Percentiles rank a stretch among this genome's conserved stretches.
phyloP scores from a whole-genome alignment of 768 basidiomycete genomes.

The Lactarius pseudohatsudake region DNA sequence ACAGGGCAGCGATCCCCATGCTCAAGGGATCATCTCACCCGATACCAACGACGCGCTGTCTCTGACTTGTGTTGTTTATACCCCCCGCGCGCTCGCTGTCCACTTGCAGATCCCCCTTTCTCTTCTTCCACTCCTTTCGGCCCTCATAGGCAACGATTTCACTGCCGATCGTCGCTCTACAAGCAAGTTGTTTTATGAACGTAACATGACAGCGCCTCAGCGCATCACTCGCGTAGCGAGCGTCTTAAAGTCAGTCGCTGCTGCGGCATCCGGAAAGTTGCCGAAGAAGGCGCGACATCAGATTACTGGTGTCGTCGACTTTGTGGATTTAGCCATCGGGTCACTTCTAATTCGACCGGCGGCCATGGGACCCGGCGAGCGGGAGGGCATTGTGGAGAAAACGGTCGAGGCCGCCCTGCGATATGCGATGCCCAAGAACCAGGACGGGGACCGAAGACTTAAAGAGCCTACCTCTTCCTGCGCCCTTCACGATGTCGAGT shows the following conservation, averaged over 20 bases:
- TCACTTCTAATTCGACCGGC: slow-evolving; percentile 53
- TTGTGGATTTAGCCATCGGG: slow-evolving; percentile 68
- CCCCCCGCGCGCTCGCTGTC: slow-evolving; percentile 57
- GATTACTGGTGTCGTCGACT: slow-evolving; percentile 71
- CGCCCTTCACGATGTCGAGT: slow-evolving; percentile 56
- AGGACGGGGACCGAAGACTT: slow-evolving; percentile 42
- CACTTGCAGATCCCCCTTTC: slow-evolving; percentile 67
- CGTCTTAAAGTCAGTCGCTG: slow-evolving; percentile 55
- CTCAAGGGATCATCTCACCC: slow-evolving; percentile 54
- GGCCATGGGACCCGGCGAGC: slow-evolving; percentile 59
- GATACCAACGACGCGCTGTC: slow-evolving; percentile 40
- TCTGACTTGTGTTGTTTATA: slow-evolving; percentile 59
- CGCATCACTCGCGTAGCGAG: slow-evolving; percentile 66
- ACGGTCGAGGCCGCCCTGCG: slow-evolving; percentile 74
- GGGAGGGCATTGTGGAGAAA: slow-evolving; percentile 61
- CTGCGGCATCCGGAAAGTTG: slow-evolving; percentile 39
- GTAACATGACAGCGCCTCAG: slow-evolving; percentile 52
- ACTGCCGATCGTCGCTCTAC: slow-evolving; percentile 44
- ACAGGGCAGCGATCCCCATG: slow-evolving; percentile 34
- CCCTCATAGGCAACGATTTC: slow-evolving; percentile 81
- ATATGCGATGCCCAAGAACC: slow-evolving; percentile 68
- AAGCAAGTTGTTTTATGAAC: slow-evolving; percentile 69
- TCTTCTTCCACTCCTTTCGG: slow-evolving; percentile 74
- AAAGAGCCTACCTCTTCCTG: slow-evolving; percentile 61
- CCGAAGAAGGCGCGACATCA: slow-evolving; percentile 52